phyloP scores from a whole-genome alignment of 371 early-diverging fungal genomes.

The Batkoa obscura region DNA sequence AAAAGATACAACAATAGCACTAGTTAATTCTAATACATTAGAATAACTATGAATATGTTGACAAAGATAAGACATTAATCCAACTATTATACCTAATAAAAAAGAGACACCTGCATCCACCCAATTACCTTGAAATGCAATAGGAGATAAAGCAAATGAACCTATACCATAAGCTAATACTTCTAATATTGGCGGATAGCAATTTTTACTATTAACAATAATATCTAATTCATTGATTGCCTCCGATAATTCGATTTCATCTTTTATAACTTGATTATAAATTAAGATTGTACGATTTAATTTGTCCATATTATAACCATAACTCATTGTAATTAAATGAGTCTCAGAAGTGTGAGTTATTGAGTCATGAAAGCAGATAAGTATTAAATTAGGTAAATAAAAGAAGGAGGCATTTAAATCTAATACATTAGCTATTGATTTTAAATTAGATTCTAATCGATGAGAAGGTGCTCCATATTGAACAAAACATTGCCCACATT shows the following conservation, averaged over 20 bases:
- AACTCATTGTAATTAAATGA: constrained; percentile 34
- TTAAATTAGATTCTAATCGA: constrained; percentile 31
- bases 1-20: constrained; percentile 25
- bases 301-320: constrained; percentile 45
- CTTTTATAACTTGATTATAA: constrained; percentile 25
- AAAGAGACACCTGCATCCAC: constrained; percentile 22
- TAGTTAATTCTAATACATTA: constrained; percentile 28
- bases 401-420: constrained; percentile 47
- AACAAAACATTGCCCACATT: constrained; percentile 27
- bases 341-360: constrained; percentile 60
- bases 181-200: constrained; percentile 21
- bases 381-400: constrained; percentile 45
- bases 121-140: constrained; percentile 27
- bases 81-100: constrained; percentile 21
- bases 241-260: constrained; percentile 27
- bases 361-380: constrained; percentile 49
- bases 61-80: constrained; percentile 18
- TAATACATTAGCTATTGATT: constrained; percentile 24
- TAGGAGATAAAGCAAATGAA: constrained; percentile 26
- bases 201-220: constrained; percentile 26
- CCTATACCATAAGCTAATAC: constrained; percentile 30
- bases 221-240: constrained; percentile 30
- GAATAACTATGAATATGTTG: constrained; percentile 23
- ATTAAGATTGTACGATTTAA: constrained; percentile 29
- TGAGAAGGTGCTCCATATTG: constrained; percentile 37